Evolutionary conservation across 2,329 filamentous ascomycete species (phyloP).

Genomic region (Coniella vitis): DNA sequence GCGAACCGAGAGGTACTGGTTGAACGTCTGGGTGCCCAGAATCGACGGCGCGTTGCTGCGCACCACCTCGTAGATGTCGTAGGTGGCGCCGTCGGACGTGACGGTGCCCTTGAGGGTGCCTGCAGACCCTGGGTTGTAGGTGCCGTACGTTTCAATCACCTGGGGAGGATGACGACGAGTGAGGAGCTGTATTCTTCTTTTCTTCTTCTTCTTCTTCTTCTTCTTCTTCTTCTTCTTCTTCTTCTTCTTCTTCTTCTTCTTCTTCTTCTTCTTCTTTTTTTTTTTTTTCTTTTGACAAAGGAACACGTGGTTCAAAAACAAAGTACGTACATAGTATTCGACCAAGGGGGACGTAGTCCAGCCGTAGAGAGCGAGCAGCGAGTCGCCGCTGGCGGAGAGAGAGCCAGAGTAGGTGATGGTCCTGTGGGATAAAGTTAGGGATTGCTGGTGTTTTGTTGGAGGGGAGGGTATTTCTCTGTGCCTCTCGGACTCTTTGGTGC

Average conservation of each 20-base stretch:
- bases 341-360: conserved; percentile 27
- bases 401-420: conserved; percentile 7
- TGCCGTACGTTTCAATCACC: conserved; percentile 22
- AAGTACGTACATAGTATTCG: conserved; percentile 24
- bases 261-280: no score
- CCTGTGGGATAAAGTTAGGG: not conserved
- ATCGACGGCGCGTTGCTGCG: conserved; percentile 29
- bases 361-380: conserved; percentile 21
- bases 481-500: no score
- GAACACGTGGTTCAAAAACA: no score
- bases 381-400: conserved; percentile 2
- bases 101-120: conserved; percentile 15
- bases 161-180: no score
- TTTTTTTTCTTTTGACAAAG: no score
- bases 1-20: conserved; percentile 39
- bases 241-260: no score
- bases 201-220: no score
- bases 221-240: no score
- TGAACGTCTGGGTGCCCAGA: conserved; percentile 33
- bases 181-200: no score
- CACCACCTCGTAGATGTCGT: conserved; percentile 19
- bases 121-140: conserved; percentile 16
- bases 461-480: not conserved
- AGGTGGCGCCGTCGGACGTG: conserved; percentile 18
- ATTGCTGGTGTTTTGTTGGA: not conserved